Percentiles rank a stretch among this genome's conserved stretches.
Evolutionary conservation across 1,139 yeast genomes (phyloP).

Genomic region (Zygotorulaspora mrakii): DNA sequence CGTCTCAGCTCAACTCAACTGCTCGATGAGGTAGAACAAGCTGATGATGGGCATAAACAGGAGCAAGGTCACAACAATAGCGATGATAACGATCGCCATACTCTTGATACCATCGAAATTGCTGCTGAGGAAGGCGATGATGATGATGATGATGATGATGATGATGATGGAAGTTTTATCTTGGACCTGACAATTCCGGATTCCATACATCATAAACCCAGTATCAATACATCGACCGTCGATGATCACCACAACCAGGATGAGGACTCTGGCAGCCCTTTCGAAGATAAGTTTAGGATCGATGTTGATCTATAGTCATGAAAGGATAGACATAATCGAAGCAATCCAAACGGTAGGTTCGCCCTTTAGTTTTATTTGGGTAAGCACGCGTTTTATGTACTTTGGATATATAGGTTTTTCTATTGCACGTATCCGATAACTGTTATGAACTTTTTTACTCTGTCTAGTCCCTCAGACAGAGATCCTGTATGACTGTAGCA

Average conservation of each 20-base stretch:
- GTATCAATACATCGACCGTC: neutral
- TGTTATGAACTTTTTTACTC: too few relatives aligned
- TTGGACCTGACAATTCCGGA: slow-evolving; percentile 28
- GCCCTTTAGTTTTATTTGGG: too few relatives aligned
- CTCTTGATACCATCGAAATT: neutral
- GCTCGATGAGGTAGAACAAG: neutral
- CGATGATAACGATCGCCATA: slow-evolving; percentile 1
- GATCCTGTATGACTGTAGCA: too few relatives aligned
- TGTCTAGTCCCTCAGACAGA: too few relatives aligned
- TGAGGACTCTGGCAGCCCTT: slow-evolving; percentile 17
- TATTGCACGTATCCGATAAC: too few relatives aligned
- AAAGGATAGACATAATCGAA: neutral
- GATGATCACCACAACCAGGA: slow-evolving; percentile 2
- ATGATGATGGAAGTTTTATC: slow-evolving; percentile 29
- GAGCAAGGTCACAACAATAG: neutral
- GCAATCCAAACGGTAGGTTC: too few relatives aligned
- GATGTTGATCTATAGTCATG: neutral
- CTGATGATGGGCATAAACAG: neutral
- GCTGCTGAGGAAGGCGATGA: slow-evolving; percentile 23
- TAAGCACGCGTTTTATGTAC: too few relatives aligned
- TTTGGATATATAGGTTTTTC: too few relatives aligned
- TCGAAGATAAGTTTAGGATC: slow-evolving; percentile 13
- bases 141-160: slow-evolving; percentile 19
- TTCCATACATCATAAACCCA: slow-evolving; percentile 8
- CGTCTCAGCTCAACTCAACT: too few relatives aligned